Evolutionary conservation across 1,139 yeast genomes (phyloP).

Genomic region (Pichia sp.): DNA sequence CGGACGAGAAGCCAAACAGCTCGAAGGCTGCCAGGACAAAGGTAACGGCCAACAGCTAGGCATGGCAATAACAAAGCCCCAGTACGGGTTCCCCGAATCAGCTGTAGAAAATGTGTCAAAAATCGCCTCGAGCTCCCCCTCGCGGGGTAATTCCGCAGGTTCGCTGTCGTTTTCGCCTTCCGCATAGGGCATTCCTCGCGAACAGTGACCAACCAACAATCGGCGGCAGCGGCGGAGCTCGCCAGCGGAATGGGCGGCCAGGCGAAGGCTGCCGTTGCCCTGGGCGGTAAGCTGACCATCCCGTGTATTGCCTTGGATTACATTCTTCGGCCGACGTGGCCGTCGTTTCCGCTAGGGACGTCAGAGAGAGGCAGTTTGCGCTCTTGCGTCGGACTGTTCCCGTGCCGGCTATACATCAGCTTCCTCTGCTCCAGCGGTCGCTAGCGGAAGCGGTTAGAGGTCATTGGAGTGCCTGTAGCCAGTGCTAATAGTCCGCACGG

Average conservation of each 20-base stretch:
- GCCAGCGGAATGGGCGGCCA: neutral
- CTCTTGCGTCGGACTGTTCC: neutral
- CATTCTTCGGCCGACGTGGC: neutral
- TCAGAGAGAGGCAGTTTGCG: neutral
- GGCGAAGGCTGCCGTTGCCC: no score
- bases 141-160: neutral
- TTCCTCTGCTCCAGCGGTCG: no score
- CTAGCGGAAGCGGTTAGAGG: no score
- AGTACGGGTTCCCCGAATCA: neutral
- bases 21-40: neutral
- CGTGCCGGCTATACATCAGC: no score
- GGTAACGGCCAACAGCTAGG: neutral
- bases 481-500: neutral
- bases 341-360: neutral
- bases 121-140: neutral
- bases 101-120: conserved; percentile 2
- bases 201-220: neutral
- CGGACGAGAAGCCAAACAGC: no score
- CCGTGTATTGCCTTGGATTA: no score
- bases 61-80: neutral
- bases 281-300: no score
- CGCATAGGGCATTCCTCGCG: neutral
- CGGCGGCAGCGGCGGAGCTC: neutral
- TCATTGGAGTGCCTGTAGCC: neutral
- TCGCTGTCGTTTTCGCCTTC: neutral